Evolutionary conservation across 176 grass and related monocot genomes (phyloP).

Genomic region (Phoenix roebelenii): DNA sequence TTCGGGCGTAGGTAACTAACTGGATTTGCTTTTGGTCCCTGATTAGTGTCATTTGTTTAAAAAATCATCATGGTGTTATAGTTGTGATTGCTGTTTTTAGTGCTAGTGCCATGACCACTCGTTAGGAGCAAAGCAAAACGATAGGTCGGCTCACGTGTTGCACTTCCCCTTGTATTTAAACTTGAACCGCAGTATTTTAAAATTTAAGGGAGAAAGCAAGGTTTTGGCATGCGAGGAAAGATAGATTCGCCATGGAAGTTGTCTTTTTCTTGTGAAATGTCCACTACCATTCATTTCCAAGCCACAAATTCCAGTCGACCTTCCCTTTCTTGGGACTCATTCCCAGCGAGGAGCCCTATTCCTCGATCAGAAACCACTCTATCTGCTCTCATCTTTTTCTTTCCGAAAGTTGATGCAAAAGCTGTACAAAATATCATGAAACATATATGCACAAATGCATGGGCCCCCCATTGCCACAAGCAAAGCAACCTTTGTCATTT

Average conservation of each 20-base stretch:
- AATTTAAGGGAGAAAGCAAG: not conserved
- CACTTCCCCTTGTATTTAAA: not conserved
- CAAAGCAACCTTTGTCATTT: not conserved
- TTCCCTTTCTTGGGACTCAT: not conserved
- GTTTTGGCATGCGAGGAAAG: not conserved
- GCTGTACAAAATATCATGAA: conserved; percentile 4
- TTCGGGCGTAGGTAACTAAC: too few relatives aligned
- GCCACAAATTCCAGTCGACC: not conserved
- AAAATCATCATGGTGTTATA: too few relatives aligned
- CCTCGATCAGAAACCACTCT: too few relatives aligned
- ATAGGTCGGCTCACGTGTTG: not conserved
- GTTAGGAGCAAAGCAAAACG: too few relatives aligned
- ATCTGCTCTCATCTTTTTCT: too few relatives aligned
- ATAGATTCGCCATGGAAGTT: not conserved
- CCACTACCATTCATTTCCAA: not conserved
- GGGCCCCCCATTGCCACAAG: not conserved
- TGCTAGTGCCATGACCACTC: too few relatives aligned
- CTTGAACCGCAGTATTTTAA: not conserved
- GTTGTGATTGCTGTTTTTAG: too few relatives aligned
- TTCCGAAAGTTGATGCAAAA: not conserved
- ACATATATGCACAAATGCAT: not conserved
- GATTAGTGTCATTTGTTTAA: too few relatives aligned
- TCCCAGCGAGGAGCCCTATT: too few relatives aligned
- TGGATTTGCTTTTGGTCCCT: too few relatives aligned
- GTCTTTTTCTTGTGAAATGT: not conserved